Evolutionary conservation across 768 basidiomycete genomes (phyloP).

Genomic region (Tulasnella sp.): DNA sequence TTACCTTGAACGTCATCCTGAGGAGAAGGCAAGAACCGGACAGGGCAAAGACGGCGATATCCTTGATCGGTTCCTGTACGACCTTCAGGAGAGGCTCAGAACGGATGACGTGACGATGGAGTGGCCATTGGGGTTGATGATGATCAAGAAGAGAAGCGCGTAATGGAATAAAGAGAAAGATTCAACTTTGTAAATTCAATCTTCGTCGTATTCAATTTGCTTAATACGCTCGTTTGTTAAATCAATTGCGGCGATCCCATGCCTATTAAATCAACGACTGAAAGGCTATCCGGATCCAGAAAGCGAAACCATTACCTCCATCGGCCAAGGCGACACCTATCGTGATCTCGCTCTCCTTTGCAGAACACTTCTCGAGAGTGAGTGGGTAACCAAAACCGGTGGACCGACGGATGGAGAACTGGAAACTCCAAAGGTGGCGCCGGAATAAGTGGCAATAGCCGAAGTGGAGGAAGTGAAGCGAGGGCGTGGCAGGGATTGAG

Average conservation of each 20-base stretch:
- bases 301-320: background rate
- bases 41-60: slow-evolving; percentile 26
- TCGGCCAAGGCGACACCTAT: slow-evolving; percentile 27
- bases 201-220: slow-evolving; percentile 13
- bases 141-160: background rate
- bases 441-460: too few relatives aligned
- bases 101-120: background rate
- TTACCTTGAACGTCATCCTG: slow-evolving; percentile 55
- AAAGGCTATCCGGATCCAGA: background rate
- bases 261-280: background rate
- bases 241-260: background rate
- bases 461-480: too few relatives aligned
- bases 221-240: slow-evolving; percentile 5
- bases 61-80: background rate
- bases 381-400: too few relatives aligned
- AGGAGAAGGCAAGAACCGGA: slow-evolving; percentile 35
- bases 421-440: too few relatives aligned
- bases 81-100: background rate
- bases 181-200: background rate
- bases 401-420: too few relatives aligned
- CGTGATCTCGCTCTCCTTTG: slow-evolving; percentile 35
- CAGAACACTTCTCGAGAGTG: slow-evolving; percentile 27
- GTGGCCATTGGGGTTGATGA: background rate
- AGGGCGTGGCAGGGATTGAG: too few relatives aligned
- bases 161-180: background rate